A percentile compares a stretch with the other conserved stretches of the same genome.
Evolutionary conservation across 208 protist species (phyloP).

Genomic region (Entamoeba dispar): DNA sequence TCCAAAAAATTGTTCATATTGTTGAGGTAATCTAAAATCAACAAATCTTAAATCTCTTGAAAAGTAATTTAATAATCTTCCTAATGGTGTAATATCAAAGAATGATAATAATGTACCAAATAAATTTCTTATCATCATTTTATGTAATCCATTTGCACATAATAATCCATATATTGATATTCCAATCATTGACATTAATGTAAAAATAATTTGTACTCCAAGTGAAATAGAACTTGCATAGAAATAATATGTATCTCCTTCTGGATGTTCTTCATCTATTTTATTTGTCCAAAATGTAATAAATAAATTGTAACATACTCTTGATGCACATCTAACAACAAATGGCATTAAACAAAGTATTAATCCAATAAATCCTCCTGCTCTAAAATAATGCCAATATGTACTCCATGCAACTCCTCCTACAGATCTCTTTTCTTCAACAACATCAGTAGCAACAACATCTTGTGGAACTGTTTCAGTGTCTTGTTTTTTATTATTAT

Average conservation of each 20-base stretch:
- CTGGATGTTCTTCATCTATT: not conserved
- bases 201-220: not conserved
- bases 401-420: not conserved
- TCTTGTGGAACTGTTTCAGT: not conserved
- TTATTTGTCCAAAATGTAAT: not conserved
- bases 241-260: not conserved
- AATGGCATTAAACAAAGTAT: not conserved
- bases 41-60: slow-evolving; percentile 5
- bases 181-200: not conserved
- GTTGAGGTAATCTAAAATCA: not conserved
- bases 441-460: not conserved
- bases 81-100: slow-evolving; percentile 16
- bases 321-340: not conserved
- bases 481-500: not conserved
- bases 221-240: not conserved
- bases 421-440: not conserved
- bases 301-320: not conserved
- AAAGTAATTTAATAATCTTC: slow-evolving; percentile 15
- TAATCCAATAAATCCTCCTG: not conserved
- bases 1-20: not conserved
- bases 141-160: not conserved
- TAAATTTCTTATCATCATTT: not conserved
- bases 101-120: not conserved
- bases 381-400: not conserved
- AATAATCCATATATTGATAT: not conserved